phyloP scores from a whole-genome alignment of 345 rosid genomes.

The Citrus inodora region DNA sequence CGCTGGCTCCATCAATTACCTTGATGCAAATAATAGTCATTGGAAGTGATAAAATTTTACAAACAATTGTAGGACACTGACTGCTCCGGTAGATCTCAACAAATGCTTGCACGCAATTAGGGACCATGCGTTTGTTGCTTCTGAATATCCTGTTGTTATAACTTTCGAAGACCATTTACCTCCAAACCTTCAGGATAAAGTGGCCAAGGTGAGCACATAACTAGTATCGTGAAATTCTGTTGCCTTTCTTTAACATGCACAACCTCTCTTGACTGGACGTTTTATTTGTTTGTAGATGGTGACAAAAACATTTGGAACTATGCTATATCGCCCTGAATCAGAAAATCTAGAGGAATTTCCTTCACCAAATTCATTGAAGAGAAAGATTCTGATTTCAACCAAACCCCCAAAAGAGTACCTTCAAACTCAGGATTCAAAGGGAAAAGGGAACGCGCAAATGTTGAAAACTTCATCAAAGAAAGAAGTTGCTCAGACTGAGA shows the following conservation, averaged over 20 bases:
- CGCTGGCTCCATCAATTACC: not conserved
- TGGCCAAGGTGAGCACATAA: constrained; percentile 53
- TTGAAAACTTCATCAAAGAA: constrained; percentile 10
- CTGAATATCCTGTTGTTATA: constrained; percentile 79
- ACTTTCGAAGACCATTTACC: constrained; percentile 82
- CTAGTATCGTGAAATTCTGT: not conserved
- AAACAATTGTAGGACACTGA: constrained; percentile 47
- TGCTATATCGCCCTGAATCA: constrained; percentile 36
- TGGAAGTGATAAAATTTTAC: not conserved
- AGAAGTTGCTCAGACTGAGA: constrained; percentile 8
- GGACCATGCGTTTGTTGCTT: constrained; percentile 55
- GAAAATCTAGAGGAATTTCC: constrained; percentile 47
- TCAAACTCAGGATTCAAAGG: constrained; percentile 22
- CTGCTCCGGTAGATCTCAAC: constrained; percentile 54
- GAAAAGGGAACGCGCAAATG: constrained; percentile 5
- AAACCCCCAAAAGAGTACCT: constrained; percentile 81
- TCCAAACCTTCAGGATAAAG: constrained; percentile 56
- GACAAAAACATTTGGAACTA: constrained; percentile 37
- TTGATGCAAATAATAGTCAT: not conserved
- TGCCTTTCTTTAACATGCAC: not conserved
- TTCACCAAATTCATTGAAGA: constrained; percentile 64
- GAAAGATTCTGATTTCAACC: constrained; percentile 66
- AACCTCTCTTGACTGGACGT: not conserved
- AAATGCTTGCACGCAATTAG: constrained; percentile 58
- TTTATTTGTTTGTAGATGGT: constrained; percentile 47